Base-by-base conservation (phyloP, 169 alveolate species). In the Plasmodium inui region DNA sequence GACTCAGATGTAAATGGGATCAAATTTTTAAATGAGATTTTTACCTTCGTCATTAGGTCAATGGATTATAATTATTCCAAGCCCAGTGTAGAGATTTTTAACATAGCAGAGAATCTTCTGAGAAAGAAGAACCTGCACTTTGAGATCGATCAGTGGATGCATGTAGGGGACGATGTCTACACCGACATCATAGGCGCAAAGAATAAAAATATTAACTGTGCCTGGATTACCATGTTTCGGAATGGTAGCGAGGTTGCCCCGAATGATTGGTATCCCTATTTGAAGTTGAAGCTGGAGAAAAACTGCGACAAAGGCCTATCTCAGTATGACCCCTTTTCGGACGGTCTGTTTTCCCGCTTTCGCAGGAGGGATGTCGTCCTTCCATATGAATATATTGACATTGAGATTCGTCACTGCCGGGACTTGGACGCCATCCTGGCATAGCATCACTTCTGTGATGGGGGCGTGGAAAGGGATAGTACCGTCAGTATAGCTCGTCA, bases 191-290 rank as follows among this genome's bases (percentile, higher is more conserved):
- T 88, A 83, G 94, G 94, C 9, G 88, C 94, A 0, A 88, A 88
- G 32, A 88, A 88, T 88, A 80, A 78, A 61, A 78, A 67, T 39
- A 88, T 88, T 72, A 88, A 88, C 50, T 88, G 94, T 79, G 94
- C 94, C 3, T 88, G 94, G 94, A 88, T 88, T 7, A 88, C 94
- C 10, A 88, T 78, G 89, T 88, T 61, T 88, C 28, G 94, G 71
- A 72, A 80, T 57, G 94, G 94, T 7, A 88, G 37, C 5, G 94
- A 88, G 71, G 53, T 88, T 22, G 9, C 82, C 7, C 53, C 70
- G 12, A 78, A 79, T 78, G 85, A 88, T 19, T 88, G 94, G 94
- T 88, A 88, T 44, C 67, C 94, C n/a, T 88, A 88, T 44, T n/a
- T 88, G 71, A 88, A 88, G 71, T 79, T 88, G 82, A 88, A 88